Conservation (phyloP, 495 filamentous ascomycete species). For the Massariosphaeria phaeospora region DNA sequence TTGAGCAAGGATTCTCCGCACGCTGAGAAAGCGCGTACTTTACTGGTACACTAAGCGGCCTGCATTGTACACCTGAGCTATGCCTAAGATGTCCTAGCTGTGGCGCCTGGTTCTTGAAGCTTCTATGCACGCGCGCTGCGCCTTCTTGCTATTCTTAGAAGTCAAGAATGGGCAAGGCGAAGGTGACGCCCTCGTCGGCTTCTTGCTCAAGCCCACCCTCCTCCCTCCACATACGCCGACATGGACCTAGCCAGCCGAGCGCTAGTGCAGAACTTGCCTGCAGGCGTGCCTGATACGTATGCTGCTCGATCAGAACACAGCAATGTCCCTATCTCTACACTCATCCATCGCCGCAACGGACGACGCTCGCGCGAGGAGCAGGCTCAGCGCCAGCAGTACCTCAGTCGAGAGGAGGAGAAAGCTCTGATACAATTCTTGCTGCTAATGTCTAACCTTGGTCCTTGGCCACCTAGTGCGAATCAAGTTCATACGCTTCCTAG, state of each 20-base stretch:
- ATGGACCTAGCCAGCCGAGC: conserved; percentile 4
- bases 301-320: background rate
- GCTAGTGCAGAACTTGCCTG: background rate
- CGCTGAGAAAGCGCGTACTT: background rate
- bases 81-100: background rate
- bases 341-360: background rate
- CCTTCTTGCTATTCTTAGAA: background rate
- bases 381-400: background rate
- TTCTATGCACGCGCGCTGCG: background rate
- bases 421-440: background rate
- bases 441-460: background rate
- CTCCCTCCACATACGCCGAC: background rate
- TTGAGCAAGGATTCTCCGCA: too few species aligned
- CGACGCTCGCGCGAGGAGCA: background rate
- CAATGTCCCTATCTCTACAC: conserved; percentile 5
- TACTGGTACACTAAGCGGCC: background rate
- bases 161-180: background rate
- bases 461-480: background rate
- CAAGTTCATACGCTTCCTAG: background rate
- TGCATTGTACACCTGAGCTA: background rate
- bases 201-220: background rate
- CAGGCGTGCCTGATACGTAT: conserved; percentile 4
- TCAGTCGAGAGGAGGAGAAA: background rate
- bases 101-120: background rate
- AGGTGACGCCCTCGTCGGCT: background rate